phyloP scores from a whole-genome alignment of 2,329 filamentous ascomycete genomes.

The Epichloe elymi region DNA sequence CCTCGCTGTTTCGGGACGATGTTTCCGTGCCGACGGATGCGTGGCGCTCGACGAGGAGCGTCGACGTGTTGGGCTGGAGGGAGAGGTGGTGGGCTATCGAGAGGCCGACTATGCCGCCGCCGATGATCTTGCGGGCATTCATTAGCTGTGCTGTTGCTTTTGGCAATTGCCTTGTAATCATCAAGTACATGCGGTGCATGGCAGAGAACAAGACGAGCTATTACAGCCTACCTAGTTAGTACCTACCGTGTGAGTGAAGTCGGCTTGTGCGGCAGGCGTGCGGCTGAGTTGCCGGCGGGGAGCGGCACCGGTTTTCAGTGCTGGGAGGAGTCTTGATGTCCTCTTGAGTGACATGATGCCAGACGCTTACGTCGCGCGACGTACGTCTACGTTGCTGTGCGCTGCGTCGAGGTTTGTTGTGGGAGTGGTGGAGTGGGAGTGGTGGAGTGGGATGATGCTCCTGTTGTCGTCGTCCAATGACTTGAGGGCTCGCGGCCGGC shows the following conservation, averaged over 20 bases:
- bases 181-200: neutral
- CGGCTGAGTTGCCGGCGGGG: conserved; percentile 21
- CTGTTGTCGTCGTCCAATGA: no score
- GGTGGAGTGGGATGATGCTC: no score
- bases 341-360: conserved; percentile 6
- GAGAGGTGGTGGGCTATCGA: conserved; percentile 65
- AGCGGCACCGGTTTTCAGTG: neutral
- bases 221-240: neutral
- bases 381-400: no score
- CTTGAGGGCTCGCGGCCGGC: no score
- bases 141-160: neutral
- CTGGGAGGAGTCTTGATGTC: neutral
- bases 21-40: conserved; percentile 68
- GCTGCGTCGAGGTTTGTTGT: neutral
- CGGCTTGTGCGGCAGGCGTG: conserved; percentile 18
- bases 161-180: no score
- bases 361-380: no score
- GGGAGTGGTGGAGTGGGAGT: no score
- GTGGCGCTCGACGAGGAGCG: conserved; percentile 73
- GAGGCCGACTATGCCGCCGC: conserved; percentile 60
- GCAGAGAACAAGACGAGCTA: no score
- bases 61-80: conserved; percentile 45
- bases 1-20: conserved; percentile 82
- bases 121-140: conserved; percentile 31
- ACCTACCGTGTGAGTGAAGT: conserved; percentile 35